A percentile compares a stretch with the other conserved stretches of the same genome.
These are phyloP conservation scores for Alternaria alternata DNA, from an alignment of 2,329 filamentous ascomycete genomes.

Conservation along the genomic window DNA sequence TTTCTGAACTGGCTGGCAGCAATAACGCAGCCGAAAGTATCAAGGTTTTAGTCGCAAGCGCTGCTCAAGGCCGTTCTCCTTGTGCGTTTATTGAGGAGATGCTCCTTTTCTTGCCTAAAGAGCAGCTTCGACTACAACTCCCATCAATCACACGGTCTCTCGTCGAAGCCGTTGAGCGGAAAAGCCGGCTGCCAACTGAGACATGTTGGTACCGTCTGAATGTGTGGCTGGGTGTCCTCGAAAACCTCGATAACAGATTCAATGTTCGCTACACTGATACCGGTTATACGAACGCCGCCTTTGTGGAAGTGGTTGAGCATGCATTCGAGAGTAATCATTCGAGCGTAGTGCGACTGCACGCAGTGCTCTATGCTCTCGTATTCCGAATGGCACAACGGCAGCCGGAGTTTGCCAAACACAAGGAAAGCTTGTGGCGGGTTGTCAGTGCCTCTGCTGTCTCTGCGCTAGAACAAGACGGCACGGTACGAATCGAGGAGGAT, in stretches of 20 bases:
- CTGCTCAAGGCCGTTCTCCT: constrained; percentile 1
- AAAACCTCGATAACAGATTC: constrained; percentile 20
- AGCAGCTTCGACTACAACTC: constrained; percentile 14
- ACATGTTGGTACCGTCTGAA: constrained; percentile 10
- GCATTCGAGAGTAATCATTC: not conserved
- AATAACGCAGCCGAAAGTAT: not conserved
- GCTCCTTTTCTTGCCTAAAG: constrained; percentile 23
- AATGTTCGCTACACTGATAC: not conserved
- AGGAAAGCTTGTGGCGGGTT: constrained; percentile 8
- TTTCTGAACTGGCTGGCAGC: constrained; percentile 6
- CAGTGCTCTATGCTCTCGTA: constrained; percentile 10
- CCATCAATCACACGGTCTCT: constrained; percentile 18
- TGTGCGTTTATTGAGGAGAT: constrained; percentile 12
- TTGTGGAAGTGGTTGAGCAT: constrained; percentile 4
- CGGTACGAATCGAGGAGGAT: constrained; percentile 11
- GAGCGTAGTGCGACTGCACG: not conserved
- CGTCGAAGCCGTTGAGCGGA: constrained; percentile 7
- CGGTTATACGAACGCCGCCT: not conserved
- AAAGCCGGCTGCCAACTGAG: not conserved
- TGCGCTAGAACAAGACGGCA: not conserved
- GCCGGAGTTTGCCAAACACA: not conserved
- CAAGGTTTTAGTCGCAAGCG: constrained; percentile 1
- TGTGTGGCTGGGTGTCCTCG: constrained; percentile 32
- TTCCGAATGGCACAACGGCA: constrained; percentile 5
- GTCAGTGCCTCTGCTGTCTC: not conserved